Evolutionary conservation across 1,284 basidiomycete species (phyloP), one percentile per base, ranked within the genome.

Genomic region (Pseudomicrostroma phylloplanum): DNA sequence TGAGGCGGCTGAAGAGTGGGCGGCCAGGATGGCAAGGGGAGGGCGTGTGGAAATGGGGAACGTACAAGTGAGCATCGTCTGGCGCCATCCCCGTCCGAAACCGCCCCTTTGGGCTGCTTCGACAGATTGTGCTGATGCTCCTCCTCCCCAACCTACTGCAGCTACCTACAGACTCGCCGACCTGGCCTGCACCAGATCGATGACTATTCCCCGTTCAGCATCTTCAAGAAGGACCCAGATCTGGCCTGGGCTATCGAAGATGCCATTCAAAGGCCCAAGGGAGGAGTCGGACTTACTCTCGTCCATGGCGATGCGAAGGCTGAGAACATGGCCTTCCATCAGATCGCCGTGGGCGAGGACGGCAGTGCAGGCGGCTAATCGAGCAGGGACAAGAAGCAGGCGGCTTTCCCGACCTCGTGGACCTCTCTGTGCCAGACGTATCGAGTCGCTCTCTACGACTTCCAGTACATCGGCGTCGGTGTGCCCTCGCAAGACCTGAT

Each of bases 301-400:
- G 56, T 70, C 12, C 70, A 72, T 56, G 70, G 70, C 48, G 69
- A 72, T 43, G 70, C 70, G 13, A 72, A 72, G 39, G 57, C 65
- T 1, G 70, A 65, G 40, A 72, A 70, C 57, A 67, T 72, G 65
- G 68, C 69, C 21, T 70, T 70, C 51, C 56, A 56, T 13, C 40
- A n/a, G 17, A 17, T 19, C 25, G 21, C 19, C 53, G 53, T 17
- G 17, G 53, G 19, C n/a, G 53, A 26, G 17, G 15, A 25, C 43
- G 9, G 30, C 30, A 36, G 30, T 36, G 9, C 30, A 36, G 3
- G 4, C 30, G 30, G 30, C 30, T 36, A 3, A 3, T 36, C 30
- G 30, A 36, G 30, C 30, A 36, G 9, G 30, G 30, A 9, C 9
- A 36, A 36, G 30, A 36, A 36, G 30, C 30, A 36, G 30, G 9